These are phyloP conservation scores for Scutellaria minor DNA, from an alignment of 257 asterid genomes.

Conservation along the genomic window DNA sequence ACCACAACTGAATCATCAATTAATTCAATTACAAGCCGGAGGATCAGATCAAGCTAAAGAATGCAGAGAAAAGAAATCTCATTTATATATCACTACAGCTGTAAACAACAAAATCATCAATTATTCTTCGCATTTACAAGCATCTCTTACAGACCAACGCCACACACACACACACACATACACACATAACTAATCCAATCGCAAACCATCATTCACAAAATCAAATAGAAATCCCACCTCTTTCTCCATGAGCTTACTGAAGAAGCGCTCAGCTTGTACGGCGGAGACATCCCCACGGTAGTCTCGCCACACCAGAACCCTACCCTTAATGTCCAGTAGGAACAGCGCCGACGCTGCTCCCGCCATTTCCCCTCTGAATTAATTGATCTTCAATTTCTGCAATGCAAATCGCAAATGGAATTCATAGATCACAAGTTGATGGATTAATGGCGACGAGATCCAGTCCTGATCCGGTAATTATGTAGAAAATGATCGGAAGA, in stretches of 20 bases:
- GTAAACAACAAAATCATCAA: neutral
- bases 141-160: slow-evolving; percentile 23
- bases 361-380: slow-evolving; percentile 56
- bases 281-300: slow-evolving; percentile 96
- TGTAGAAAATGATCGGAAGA: slow-evolving; percentile 22
- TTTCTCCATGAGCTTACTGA: slow-evolving; percentile 85
- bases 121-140: neutral
- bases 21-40: slow-evolving; percentile 21
- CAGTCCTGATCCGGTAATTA: slow-evolving; percentile 33
- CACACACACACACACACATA: neutral
- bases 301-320: slow-evolving; percentile 97
- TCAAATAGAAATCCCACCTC: slow-evolving; percentile 55
- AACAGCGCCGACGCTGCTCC: slow-evolving; percentile 99
- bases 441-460: slow-evolving; percentile 42
- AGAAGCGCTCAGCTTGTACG: slow-evolving; percentile 86
- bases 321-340: slow-evolving; percentile 96
- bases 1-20: slow-evolving; percentile 7
- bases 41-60: slow-evolving; percentile 43
- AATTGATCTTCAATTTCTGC: slow-evolving; percentile 26
- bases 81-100: slow-evolving; percentile 15
- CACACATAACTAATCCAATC: slow-evolving; percentile 13
- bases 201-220: slow-evolving; percentile 5
- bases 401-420: slow-evolving; percentile 31
- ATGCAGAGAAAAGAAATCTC: slow-evolving; percentile 17
- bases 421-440: slow-evolving; percentile 47